These are phyloP conservation scores for Boletus rubroflammeus DNA, from an alignment of 768 basidiomycete genomes.

Conservation along the genomic window DNA sequence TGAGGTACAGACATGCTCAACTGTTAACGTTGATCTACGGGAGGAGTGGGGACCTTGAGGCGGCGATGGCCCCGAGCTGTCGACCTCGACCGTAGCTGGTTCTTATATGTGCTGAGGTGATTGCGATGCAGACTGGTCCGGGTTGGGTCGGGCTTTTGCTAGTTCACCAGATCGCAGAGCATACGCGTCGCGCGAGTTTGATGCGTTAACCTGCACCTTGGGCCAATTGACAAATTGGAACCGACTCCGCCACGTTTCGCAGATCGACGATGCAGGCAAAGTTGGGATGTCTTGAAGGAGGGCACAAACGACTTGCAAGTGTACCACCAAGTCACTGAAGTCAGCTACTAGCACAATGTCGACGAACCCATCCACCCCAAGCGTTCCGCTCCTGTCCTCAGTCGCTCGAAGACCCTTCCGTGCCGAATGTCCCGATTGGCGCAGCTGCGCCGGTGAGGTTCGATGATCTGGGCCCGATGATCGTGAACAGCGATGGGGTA, in stretches of 20 bases:
- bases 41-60: neutral
- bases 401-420: constrained; percentile 5
- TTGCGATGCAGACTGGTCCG: constrained; percentile 15
- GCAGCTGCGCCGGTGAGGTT: constrained; percentile 40
- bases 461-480: constrained; percentile 62
- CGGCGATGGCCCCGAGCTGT: neutral
- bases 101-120: constrained; percentile 10
- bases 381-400: constrained; percentile 7
- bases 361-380: neutral
- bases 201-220: neutral
- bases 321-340: neutral
- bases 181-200: neutral
- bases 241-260: neutral
- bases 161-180: neutral
- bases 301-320: neutral
- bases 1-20: constrained; percentile 10
- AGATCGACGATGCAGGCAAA: neutral
- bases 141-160: neutral
- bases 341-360: constrained; percentile 1
- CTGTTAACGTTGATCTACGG: neutral
- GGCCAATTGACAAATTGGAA: neutral
- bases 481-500: constrained; percentile 67
- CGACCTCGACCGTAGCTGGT: neutral
- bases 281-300: neutral
- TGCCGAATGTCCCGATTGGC: constrained; percentile 12